These are phyloP conservation scores for Cryptococcus amylolentus DNA, from an alignment of 1,284 basidiomycete species.

Conservation along the genomic window DNA sequence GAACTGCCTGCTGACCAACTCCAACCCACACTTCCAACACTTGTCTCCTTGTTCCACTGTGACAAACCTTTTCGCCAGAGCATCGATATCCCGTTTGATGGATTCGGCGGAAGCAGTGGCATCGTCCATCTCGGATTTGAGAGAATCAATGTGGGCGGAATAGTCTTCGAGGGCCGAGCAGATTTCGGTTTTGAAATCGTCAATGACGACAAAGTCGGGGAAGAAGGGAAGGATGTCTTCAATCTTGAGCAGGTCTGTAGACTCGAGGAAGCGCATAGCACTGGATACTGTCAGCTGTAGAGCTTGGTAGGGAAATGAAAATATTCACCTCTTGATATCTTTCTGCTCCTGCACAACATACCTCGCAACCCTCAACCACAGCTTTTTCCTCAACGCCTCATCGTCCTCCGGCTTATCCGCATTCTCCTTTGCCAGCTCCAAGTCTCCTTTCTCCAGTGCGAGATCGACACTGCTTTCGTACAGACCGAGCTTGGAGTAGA, in stretches of 20 bases:
- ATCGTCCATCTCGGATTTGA: conserved; percentile 95
- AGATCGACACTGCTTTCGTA: conserved; percentile 96
- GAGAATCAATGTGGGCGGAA: conserved; percentile 79
- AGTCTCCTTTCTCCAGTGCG: conserved; percentile 85
- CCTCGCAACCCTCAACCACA: conserved; percentile 96
- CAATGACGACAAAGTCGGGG: conserved; percentile 98
- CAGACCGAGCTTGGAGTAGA: conserved; percentile 96
- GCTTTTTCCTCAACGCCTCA: conserved; percentile 77
- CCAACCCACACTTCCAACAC: conserved; percentile 74
- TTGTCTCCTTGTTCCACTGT: conserved; percentile 84
- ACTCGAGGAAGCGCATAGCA: conserved; percentile 93
- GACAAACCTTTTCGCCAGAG: conserved; percentile 84
- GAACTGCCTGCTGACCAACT: conserved; percentile 82
- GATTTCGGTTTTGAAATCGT: conserved; percentile 99
- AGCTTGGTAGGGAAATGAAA: not conserved
- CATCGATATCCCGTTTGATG: conserved; percentile 86
- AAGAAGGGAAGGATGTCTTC: conserved; percentile 99
- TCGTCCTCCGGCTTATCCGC: conserved; percentile 92
- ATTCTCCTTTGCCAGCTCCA: conserved; percentile 88
- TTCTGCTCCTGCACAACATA: conserved; percentile 97
- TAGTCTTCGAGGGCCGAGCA: conserved; percentile 93
- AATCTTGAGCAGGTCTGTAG: conserved; percentile 91
- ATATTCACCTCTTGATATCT: conserved; percentile 87
- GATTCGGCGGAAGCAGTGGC: conserved; percentile 86
- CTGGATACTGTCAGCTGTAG: conserved; percentile 50